A percentile compares a stretch with the other conserved stretches of the same genome.
Conservation (phyloP, 1,139 yeast species). For the Saccharomyces hybrid region DNA sequence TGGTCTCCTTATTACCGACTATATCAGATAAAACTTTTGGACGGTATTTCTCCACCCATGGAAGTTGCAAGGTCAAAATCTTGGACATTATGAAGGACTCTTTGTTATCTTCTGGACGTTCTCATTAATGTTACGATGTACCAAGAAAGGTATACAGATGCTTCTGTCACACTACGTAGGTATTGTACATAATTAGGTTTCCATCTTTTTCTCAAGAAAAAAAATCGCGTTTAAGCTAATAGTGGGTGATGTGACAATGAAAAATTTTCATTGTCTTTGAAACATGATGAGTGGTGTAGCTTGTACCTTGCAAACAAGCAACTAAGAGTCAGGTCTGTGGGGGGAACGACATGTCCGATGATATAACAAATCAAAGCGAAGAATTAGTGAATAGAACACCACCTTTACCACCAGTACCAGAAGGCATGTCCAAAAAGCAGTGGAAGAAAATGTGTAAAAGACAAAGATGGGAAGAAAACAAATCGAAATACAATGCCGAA, state of each 20-base stretch:
- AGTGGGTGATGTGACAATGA: constrained; percentile 7
- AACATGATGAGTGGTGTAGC: background rate
- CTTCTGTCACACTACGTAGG: background rate
- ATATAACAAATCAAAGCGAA: constrained; percentile 5
- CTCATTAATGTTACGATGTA: background rate
- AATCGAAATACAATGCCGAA: constrained; percentile 47
- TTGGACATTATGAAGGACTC: constrained; percentile 8
- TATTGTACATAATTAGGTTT: background rate
- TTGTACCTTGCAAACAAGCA: background rate
- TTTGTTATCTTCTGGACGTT: background rate
- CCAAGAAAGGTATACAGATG: background rate
- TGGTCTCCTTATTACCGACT: constrained; percentile 89
- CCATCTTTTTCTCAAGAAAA: background rate
- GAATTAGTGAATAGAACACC: constrained; percentile 6
- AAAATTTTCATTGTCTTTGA: background rate
- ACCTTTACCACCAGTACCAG: constrained; percentile 45
- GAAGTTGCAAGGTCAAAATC: constrained; percentile 32
- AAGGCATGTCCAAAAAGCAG: constrained; percentile 77
- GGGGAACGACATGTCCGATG: background rate
- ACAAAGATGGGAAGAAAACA: constrained; percentile 55
- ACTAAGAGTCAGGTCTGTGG: background rate
- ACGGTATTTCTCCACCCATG: constrained; percentile 92
- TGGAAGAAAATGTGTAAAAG: constrained; percentile 67
- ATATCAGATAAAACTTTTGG: constrained; percentile 74
- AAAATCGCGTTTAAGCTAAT: background rate